These are phyloP conservation scores for Cylindrotheca closterium DNA, from an alignment of 108 stramenopile genomes.

Conservation along the genomic window DNA sequence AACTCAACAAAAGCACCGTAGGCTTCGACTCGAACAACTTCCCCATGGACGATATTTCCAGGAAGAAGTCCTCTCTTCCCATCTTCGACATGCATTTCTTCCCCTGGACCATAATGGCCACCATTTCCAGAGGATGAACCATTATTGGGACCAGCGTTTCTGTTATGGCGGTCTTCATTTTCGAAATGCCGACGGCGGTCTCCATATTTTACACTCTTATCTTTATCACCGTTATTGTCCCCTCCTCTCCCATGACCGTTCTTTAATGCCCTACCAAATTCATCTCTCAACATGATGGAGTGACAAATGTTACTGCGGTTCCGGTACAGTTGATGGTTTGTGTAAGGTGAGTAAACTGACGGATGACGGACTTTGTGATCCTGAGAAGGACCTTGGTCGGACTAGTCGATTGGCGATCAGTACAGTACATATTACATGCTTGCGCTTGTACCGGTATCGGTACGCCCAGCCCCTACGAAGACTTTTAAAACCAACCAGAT, in stretches of 20 bases:
- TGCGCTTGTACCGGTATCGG: too few species aligned
- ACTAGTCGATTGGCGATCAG: too few species aligned
- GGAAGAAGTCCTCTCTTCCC: constrained; percentile 10
- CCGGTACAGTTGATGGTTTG: too few species aligned
- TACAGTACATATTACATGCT: too few species aligned
- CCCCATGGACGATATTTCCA: constrained; percentile 52
- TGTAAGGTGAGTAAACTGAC: too few species aligned
- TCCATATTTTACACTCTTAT: neutral
- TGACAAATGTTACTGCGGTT: too few species aligned
- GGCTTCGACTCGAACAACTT: constrained; percentile 66
- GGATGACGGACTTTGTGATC: too few species aligned
- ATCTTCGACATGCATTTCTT: constrained; percentile 11
- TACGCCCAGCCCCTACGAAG: too few species aligned
- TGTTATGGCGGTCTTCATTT: neutral
- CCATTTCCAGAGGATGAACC: too few species aligned
- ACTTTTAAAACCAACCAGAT: too few species aligned
- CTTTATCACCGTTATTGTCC: neutral
- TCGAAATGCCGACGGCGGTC: neutral
- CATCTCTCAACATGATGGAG: constrained; percentile 6
- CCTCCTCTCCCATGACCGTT: neutral
- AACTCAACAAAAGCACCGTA: constrained; percentile 81
- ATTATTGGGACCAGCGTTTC: neutral
- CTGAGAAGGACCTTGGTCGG: too few species aligned
- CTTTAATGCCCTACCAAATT: constrained; percentile 16
- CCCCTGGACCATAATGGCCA: constrained; percentile 30